Conservation (phyloP, 2,329 filamentous ascomycete species). For the Lasiodiplodia sp. region DNA sequence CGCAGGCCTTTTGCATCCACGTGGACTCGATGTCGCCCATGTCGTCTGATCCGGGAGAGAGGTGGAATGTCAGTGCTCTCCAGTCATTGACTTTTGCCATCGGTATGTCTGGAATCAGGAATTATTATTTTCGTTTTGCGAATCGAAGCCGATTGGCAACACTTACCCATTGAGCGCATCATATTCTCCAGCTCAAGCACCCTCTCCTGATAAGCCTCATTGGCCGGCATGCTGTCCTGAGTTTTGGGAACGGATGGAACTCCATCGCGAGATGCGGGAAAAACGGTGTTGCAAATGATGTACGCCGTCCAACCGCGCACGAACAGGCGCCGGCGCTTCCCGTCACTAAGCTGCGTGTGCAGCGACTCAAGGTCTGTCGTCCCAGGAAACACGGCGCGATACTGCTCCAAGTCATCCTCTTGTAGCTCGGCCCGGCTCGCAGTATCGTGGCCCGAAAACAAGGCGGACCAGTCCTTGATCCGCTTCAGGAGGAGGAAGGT, state of each 20-base stretch:
- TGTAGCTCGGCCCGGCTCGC: neutral
- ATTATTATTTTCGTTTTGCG: neutral
- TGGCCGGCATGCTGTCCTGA: no score
- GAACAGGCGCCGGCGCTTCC: neutral
- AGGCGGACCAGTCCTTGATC: neutral
- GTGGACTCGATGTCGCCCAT: neutral
- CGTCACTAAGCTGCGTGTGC: neutral
- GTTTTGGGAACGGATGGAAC: no score
- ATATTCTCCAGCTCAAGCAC: neutral
- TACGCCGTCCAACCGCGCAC: neutral
- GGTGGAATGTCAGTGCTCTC: neutral
- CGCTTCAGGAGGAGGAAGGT: neutral
- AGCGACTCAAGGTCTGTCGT: neutral
- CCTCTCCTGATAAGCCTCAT: neutral
- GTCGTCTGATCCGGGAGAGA: neutral
- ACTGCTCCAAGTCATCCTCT: neutral
- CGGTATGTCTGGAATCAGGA: neutral
- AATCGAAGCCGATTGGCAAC: neutral
- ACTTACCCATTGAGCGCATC: neutral
- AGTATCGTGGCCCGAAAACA: neutral
- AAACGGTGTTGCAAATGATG: neutral
- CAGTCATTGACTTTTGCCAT: neutral
- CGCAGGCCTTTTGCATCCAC: neutral
- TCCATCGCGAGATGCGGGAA: neutral
- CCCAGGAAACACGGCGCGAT: neutral